Evolutionary conservation across 2,329 filamentous ascomycete genomes (phyloP).

Genomic region (Ophiostoma ulmi): DNA sequence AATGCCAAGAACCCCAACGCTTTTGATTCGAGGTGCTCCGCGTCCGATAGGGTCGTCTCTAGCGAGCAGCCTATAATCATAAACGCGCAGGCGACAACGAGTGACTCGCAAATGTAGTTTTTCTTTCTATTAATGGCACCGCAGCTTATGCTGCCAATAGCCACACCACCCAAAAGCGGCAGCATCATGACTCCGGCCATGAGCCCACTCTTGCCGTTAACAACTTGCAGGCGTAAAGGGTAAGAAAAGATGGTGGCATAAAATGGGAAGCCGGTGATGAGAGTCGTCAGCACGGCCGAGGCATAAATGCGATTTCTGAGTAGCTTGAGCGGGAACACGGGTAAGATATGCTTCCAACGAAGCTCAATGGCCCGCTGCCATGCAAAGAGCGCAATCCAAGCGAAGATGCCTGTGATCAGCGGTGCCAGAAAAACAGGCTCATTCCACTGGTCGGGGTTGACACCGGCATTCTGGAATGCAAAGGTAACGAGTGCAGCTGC

Average conservation of each 20-base stretch:
- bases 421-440: constrained; percentile 41
- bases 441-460: constrained; percentile 39
- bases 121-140: constrained; percentile 41
- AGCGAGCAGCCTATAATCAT: constrained; percentile 46
- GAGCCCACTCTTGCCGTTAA: constrained; percentile 44
- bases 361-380: constrained; percentile 38
- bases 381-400: constrained; percentile 37
- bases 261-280: constrained; percentile 49
- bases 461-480: constrained; percentile 50
- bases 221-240: constrained; percentile 46
- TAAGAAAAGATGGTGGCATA: constrained; percentile 47
- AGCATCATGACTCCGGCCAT: constrained; percentile 48
- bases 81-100: constrained; percentile 40
- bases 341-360: constrained; percentile 34
- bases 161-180: constrained; percentile 48
- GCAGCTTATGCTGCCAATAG: constrained; percentile 41
- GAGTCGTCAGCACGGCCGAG: constrained; percentile 41
- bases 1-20: constrained; percentile 47
- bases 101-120: constrained; percentile 42
- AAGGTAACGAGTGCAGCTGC: constrained; percentile 53
- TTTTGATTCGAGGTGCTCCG: constrained; percentile 39
- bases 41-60: constrained; percentile 39
- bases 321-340: constrained; percentile 46
- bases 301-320: constrained; percentile 45
- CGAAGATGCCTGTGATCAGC: constrained; percentile 36